Conservation (phyloP, 2,329 filamentous ascomycete genomes). For the Stachybotrys chlorohalonatus region DNA sequence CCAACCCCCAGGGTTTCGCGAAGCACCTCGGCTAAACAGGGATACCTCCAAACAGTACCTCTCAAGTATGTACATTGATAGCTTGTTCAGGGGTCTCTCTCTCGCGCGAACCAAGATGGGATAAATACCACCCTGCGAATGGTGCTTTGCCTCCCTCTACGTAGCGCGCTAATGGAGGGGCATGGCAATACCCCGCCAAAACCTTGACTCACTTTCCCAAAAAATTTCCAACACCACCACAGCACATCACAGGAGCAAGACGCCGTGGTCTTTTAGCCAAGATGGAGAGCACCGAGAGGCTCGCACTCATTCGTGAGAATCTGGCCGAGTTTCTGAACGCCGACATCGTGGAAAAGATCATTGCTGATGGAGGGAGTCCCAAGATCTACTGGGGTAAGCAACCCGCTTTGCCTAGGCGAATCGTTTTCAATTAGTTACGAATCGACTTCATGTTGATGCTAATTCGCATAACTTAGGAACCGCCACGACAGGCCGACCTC, state of each 20-base stretch:
- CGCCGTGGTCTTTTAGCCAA: not conserved
- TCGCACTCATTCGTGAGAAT: slow-evolving; percentile 71
- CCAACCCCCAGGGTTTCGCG: not conserved
- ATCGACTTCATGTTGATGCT: not conserved
- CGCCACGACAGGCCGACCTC: slow-evolving; percentile 77
- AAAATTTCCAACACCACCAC: not conserved
- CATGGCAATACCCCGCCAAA: not conserved
- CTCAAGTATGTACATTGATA: not conserved
- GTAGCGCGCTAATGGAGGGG: not conserved
- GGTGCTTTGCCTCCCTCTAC: too few species aligned
- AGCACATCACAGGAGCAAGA: not conserved
- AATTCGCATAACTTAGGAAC: slow-evolving; percentile 42
- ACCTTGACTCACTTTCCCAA: not conserved
- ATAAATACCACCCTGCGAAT: not conserved
- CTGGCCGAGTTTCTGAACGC: slow-evolving; percentile 74
- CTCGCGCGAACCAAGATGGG: not conserved
- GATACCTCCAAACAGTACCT: not conserved
- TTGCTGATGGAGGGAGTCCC: slow-evolving; percentile 60
- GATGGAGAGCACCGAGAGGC: slow-evolving; percentile 38
- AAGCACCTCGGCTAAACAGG: not conserved
- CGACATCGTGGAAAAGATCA: slow-evolving; percentile 69
- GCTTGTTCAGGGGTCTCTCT: not conserved
- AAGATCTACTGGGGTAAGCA: slow-evolving; percentile 73
- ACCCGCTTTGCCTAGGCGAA: not conserved
- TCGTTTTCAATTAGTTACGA: not conserved